Evolutionary conservation across 176 grass and related monocot species (phyloP), one percentile per base, ranked within the genome.

Genomic region (Metroxylon sagu): DNA sequence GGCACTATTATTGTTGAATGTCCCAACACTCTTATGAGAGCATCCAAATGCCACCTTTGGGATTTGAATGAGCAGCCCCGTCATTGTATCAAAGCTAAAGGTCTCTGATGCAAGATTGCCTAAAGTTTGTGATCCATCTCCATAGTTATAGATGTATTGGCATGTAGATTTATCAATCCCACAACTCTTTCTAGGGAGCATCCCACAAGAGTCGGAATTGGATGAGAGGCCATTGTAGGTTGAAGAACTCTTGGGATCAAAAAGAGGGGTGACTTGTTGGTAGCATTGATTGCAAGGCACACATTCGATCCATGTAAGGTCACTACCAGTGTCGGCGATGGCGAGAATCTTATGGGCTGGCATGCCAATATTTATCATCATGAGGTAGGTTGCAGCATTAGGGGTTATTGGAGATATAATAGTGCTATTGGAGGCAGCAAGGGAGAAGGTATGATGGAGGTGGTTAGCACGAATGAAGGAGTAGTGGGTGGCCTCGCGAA

Each of bases 261-360:
- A 94, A 49, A 48, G 25, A 6, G 19, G 50, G n/a, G n/a, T n/a
- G n/a, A n/a, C n/a, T n/a, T n/a, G n/a, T n/a, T n/a, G n/a, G n/a
- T n/a, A n/a, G n/a, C 19, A 56, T 4, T 1, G 0, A 26, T 6
- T 18, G 55, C 57, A 54, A 18, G 70, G 59, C 6, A 43, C 19
- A 67, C 84, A 88, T 14, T 56, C 63, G 0, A 77, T 4, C 84
- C 84, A 94, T 30, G 73, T 27, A 49, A 94, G 84, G 67, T 88
- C 84, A 53, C 89, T 88, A 16, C 84, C 84, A 3, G 84, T 94
- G 72, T 94, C 81, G 31, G 59, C 71, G 63, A 79, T 71, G 29
- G 68, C 80, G 7, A 82, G 68, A 23, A 79, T 4, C 19, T 65
- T 23, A 1, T 29, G 73, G 12, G 80, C 17, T 5, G 84, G 80